Evolutionary conservation across 2,329 filamentous ascomycete species (phyloP).

Genomic region (Eurotiales sp.): DNA sequence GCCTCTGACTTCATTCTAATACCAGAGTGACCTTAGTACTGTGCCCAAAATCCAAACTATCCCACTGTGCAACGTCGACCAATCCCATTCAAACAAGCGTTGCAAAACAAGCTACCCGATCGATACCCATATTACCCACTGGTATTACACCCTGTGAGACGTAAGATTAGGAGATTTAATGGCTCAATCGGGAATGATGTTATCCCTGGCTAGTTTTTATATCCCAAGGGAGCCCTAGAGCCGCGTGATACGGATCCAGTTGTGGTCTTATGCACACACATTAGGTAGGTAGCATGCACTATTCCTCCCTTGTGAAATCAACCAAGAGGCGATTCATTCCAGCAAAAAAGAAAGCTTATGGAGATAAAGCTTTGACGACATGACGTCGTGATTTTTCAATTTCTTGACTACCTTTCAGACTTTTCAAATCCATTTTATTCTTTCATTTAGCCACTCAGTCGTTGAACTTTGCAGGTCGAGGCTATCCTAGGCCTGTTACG

Average conservation of each 20-base stretch:
- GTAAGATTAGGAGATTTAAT: background rate
- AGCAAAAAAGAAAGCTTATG: background rate
- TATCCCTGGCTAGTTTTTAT: background rate
- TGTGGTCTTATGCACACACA: background rate
- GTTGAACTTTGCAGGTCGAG: background rate
- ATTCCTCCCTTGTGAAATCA: background rate
- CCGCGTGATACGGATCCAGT: background rate
- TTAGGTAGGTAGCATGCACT: background rate
- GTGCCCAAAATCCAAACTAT: too few relatives aligned
- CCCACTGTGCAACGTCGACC: background rate
- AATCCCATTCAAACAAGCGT: too few relatives aligned
- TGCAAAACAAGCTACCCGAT: too few relatives aligned
- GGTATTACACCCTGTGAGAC: too few relatives aligned
- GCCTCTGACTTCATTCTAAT: background rate
- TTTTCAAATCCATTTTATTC: background rate
- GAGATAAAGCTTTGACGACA: background rate
- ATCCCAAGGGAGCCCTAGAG: background rate
- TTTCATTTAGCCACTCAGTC: too few relatives aligned
- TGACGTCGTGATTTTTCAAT: background rate
- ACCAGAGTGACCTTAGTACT: background rate
- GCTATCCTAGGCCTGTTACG: background rate
- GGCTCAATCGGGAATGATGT: background rate
- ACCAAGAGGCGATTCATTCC: background rate
- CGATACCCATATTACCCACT: too few relatives aligned
- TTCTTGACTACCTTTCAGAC: background rate